Percentiles rank a stretch among this genome's conserved stretches.
These are phyloP conservation scores for Penicillium arizonense DNA, from an alignment of 495 filamentous ascomycete genomes.

Conservation along the genomic window DNA sequence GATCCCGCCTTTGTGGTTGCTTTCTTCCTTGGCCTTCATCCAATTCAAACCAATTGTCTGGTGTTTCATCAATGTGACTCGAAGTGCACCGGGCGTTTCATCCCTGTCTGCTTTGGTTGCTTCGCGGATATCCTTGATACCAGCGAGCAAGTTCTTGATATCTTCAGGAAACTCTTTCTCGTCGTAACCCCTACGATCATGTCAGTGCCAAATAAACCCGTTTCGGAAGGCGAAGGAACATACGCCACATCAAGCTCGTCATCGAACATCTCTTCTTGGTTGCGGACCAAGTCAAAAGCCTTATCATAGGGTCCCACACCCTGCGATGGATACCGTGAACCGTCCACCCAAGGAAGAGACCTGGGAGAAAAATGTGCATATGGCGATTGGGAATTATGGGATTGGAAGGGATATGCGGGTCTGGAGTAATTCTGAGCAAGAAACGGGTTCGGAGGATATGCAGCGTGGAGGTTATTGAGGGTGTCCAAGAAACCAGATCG, in stretches of 20 bases:
- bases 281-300: constrained; percentile 17
- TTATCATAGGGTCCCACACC: background rate
- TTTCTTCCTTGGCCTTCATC: constrained; percentile 80
- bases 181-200: constrained; percentile 13
- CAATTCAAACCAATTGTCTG: constrained; percentile 81
- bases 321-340: background rate
- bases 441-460: no score
- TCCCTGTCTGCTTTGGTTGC: constrained; percentile 62
- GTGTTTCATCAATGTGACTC: constrained; percentile 71
- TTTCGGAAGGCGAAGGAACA: constrained; percentile 1
- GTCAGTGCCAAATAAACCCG: constrained; percentile 3
- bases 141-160: constrained; percentile 65
- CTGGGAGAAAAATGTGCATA: background rate
- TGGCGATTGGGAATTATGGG: background rate
- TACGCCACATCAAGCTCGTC: constrained; percentile 19
- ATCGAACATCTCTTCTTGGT: constrained; percentile 16
- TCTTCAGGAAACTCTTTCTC: constrained; percentile 48
- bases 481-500: background rate
- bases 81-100: constrained; percentile 71
- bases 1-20: constrained; percentile 77
- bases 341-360: background rate
- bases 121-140: constrained; percentile 73
- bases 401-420: background rate
- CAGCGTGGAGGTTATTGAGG: no score
- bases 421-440: no score